Base-by-base conservation (phyloP, 345 rosid genomes). In the Euclidium syriacum region DNA sequence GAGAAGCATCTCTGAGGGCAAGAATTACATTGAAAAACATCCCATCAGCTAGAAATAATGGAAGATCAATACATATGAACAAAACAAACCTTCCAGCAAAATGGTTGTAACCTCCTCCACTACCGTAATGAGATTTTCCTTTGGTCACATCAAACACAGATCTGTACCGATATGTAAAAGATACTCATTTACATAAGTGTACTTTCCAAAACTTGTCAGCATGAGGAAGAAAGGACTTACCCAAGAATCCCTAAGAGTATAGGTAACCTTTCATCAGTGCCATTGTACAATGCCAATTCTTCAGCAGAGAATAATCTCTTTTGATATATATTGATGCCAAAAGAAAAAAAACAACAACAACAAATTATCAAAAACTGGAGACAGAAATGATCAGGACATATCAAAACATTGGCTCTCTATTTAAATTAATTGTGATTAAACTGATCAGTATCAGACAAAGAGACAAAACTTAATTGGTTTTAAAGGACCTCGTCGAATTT, bases 111-210 rank as follows among this genome's bases (percentile, higher is more conserved):
- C 99, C 78, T 22, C 96, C 97, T 71, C 97, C 96, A 7, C 47
- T 62, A 16, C 97, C 97, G 63, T 90, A 90, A 72, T 90, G 99
- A 32, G 95, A 87, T 73, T 84, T 90, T 63, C 99, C 99, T 77
- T 79, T 87, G 0, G 85, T 82, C 38, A 94, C 99, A 64, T 94
- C 99, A 71, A 87, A 94, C 58, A 90, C 97, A 23, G 99, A 90
- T 60, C 99, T 94, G 80, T 46, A 54, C 59, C 7, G 3, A 61
- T 7, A 69, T 6, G 17, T 5, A 14, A 18, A n/a, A 51, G 3
- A 9, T 4, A 27, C 51, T 44, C 40, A 17, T 3, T 36, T 52
- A 46, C n/a, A 19, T 16, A 39, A 1, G 32, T n/a, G 4, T 8
- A 8, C 2, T 29, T n/a, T 22, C 44, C 19, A 24, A 32, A 15